A percentile compares a stretch with the other conserved stretches of the same genome.
phyloP scores from a whole-genome alignment of 805 yeast genomes.

The Yueomyces sp. region DNA sequence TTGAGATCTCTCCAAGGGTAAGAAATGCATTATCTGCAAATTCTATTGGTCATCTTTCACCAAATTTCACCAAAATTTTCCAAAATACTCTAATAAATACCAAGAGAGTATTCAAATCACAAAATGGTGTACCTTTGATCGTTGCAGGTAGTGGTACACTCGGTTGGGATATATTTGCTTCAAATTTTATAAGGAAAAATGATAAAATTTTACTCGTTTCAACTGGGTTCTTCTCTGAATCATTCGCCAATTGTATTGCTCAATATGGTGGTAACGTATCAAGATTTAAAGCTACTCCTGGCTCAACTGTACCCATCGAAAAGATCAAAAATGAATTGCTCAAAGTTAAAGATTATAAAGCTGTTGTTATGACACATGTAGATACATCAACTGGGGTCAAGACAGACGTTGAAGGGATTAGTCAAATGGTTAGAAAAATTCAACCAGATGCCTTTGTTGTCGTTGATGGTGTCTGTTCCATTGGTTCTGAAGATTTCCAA shows the following conservation, averaged over 20 bases:
- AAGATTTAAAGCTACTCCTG: conserved; percentile 50
- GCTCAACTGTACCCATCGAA: conserved; percentile 32
- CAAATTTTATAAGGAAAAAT: conserved; percentile 56
- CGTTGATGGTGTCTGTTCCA: conserved; percentile 92
- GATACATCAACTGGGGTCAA: conserved; percentile 96
- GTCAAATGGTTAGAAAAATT: conserved; percentile 43
- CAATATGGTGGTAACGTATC: conserved; percentile 71
- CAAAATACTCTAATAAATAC: conserved; percentile 53
- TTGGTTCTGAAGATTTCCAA: conserved; percentile 75
- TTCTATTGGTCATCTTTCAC: conserved; percentile 81
- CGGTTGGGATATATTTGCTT: conserved; percentile 86
- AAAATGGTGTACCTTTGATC: conserved; percentile 57
- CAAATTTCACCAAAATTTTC: conserved; percentile 66
- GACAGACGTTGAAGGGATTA: conserved; percentile 49
- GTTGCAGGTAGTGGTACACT: conserved; percentile 86
- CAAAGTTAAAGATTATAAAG: conserved; percentile 37
- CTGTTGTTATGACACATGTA: conserved; percentile 83
- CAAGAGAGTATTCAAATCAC: conserved; percentile 61
- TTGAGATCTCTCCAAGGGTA: conserved; percentile 70
- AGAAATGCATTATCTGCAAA: conserved; percentile 70
- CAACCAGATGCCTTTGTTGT: conserved; percentile 74
- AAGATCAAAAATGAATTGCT: conserved; percentile 33
- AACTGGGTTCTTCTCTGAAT: conserved; percentile 83
- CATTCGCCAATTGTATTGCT: conserved; percentile 61
- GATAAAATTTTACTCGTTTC: conserved; percentile 72